Evolutionary conservation across 768 basidiomycete species (phyloP).

Genomic region (Pulveroboletus ravenelii): DNA sequence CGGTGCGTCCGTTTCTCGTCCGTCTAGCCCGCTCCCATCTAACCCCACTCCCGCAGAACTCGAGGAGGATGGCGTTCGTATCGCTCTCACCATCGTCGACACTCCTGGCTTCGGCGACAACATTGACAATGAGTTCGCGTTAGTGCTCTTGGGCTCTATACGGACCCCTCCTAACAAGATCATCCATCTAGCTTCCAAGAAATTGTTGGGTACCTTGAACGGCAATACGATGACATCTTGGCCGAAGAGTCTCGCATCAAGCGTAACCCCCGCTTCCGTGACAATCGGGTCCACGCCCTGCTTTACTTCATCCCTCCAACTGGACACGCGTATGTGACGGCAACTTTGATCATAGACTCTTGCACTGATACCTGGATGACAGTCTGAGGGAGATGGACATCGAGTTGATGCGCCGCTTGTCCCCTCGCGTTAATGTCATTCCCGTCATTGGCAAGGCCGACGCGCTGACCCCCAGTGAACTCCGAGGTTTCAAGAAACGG

Average conservation of each 20-base stretch:
- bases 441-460: conserved; percentile 98
- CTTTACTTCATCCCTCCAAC: conserved; percentile 99
- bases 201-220: conserved; percentile 93
- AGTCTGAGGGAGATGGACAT: conserved; percentile 98
- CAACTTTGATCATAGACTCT: not conserved
- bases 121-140: conserved; percentile 99
- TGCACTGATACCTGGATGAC: not conserved
- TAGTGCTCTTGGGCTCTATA: conserved; percentile 32
- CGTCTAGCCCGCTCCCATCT: not conserved
- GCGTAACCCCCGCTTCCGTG: conserved; percentile 98
- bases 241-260: conserved; percentile 99
- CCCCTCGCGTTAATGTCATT: conserved; percentile 97
- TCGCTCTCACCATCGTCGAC: conserved; percentile 96
- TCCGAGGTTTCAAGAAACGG: conserved; percentile 94
- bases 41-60: conserved; percentile 55
- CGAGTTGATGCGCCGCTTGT: conserved; percentile 96
- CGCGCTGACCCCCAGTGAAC: conserved; percentile 87
- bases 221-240: conserved; percentile 98
- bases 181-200: conserved; percentile 75
- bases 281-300: conserved; percentile 94
- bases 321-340: conserved; percentile 79
- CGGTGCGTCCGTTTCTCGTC: conserved; percentile 41
- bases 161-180: conserved; percentile 2
- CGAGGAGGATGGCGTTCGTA: conserved; percentile 97
- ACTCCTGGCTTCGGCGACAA: conserved; percentile 99